These are phyloP conservation scores for Yamadazyma atlantica DNA, from an alignment of 1,139 yeast genomes.

Conservation along the genomic window DNA sequence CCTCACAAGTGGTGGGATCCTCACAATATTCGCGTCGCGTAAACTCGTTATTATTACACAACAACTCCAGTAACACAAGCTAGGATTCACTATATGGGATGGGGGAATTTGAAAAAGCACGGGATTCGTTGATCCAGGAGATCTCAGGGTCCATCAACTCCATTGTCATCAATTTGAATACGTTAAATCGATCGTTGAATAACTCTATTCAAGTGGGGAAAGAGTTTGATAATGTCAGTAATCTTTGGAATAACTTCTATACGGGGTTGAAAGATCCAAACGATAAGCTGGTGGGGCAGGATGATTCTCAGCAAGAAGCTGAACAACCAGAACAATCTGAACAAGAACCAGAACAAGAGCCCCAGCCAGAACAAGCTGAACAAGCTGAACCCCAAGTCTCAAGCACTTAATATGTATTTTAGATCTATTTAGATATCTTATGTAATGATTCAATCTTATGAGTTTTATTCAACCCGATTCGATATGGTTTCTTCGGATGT, in stretches of 20 bases:
- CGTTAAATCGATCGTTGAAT: slow-evolving; percentile 41
- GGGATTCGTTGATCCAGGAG: slow-evolving; percentile 45
- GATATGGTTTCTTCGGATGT: slow-evolving; percentile 9
- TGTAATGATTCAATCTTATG: slow-evolving; percentile 34
- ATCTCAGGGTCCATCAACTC: slow-evolving; percentile 40
- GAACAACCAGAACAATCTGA: slow-evolving; percentile 5
- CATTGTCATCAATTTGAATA: slow-evolving; percentile 41
- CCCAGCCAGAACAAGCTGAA: not conserved
- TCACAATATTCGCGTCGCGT: no score
- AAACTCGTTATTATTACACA: no score
- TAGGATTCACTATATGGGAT: slow-evolving; percentile 4
- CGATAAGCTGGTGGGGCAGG: slow-evolving; percentile 3
- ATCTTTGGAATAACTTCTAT: slow-evolving; percentile 44
- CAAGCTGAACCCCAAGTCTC: no score
- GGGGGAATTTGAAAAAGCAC: slow-evolving; percentile 39
- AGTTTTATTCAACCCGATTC: slow-evolving; percentile 35
- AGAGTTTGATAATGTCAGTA: slow-evolving; percentile 46
- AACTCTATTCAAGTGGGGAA: slow-evolving; percentile 46
- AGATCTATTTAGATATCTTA: slow-evolving; percentile 13
- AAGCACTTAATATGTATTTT: no score
- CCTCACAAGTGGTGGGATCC: no score
- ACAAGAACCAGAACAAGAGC: slow-evolving; percentile 1
- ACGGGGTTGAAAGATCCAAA: slow-evolving; percentile 26
- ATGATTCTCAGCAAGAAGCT: slow-evolving; percentile 1
- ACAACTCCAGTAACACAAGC: no score